Percentiles rank a stretch among this genome's conserved stretches.
phyloP scores from a whole-genome alignment of 2,329 filamentous ascomycete species.

The Phoma sp. region DNA sequence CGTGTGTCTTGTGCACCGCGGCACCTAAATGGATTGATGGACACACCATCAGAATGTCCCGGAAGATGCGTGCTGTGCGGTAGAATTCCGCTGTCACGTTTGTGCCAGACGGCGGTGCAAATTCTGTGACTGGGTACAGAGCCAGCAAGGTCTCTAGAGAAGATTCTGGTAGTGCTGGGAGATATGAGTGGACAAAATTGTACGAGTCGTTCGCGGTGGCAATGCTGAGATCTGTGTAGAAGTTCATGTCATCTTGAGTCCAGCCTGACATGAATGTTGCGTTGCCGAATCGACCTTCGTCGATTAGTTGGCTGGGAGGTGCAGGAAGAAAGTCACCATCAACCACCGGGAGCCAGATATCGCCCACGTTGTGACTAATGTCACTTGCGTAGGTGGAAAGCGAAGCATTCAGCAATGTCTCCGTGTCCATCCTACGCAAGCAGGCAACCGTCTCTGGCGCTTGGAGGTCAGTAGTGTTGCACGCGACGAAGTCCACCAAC shows the following conservation, averaged over 20 bases:
- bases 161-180: constrained; percentile 43
- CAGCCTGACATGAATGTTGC: constrained; percentile 54
- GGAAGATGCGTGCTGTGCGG: constrained; percentile 57
- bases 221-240: constrained; percentile 53
- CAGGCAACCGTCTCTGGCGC: constrained; percentile 56
- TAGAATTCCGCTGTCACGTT: constrained; percentile 58
- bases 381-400: constrained; percentile 52
- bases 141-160: constrained; percentile 35
- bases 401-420: constrained; percentile 54
- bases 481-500: constrained; percentile 53
- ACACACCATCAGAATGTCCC: constrained; percentile 61
- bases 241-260: constrained; percentile 54
- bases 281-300: constrained; percentile 51
- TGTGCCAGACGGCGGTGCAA: constrained; percentile 46
- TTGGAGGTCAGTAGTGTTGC: constrained; percentile 50
- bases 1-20: constrained; percentile 48
- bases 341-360: constrained; percentile 59
- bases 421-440: constrained; percentile 53
- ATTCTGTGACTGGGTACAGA: constrained; percentile 52
- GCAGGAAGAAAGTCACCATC: constrained; percentile 59
- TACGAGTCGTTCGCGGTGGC: constrained; percentile 49
- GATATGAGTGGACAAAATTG: constrained; percentile 51
- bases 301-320: constrained; percentile 52
- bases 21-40: constrained; percentile 54
- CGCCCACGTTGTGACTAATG: constrained; percentile 50